Evolutionary conservation across 2,329 filamentous ascomycete species (phyloP), one percentile per base, ranked within the genome.

Genomic region (Trichoderma gracile): DNA sequence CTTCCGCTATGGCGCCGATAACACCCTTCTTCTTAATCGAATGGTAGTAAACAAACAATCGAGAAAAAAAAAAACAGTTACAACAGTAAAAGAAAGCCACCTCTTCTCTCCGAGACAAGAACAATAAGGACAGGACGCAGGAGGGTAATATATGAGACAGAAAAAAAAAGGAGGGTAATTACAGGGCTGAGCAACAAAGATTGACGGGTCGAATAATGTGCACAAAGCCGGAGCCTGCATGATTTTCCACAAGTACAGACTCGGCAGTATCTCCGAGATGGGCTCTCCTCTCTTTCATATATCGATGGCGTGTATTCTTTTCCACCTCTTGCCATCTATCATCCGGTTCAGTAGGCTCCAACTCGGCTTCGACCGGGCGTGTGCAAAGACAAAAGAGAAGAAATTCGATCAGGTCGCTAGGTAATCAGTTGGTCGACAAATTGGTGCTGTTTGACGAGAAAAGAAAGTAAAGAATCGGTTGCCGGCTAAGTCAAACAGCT

Each of bases 221-320:
- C 15, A 52, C 30, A 21, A 57, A 52, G 19, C 58, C 17, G 15
- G 53, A 58, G 50, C 62, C 58, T 65, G 58, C 58, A 50, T 30
- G 50, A 62, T 38, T 62, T 62, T 53, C 61, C 56, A 62, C 64
- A 62, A 21, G 53, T 65, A 65, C 64, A 65, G 58, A 65, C 57
- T 38, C 38, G 64, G 27, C 27, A 30, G 33, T 19, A 30, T 23
- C 52, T 57, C 45, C 63, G 57, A 65, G 63, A 21, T 38, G 62
- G 64, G 55, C 30, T 45, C 46, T 25, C 27, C 25, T 45, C 40
- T 57, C 23, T 21, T 27, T 40, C 47, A 23, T 14, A 27, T 27
- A 25, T 23, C 47, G 10, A 56, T 38, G 45, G 57, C 54, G 40
- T 53, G 30, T 54, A 12, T 27, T 27, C 45, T 50, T n/a, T n/a